Evolutionary conservation across 31 red algal genomes (phyloP).

Genomic region (Pterothamnion heteromorphum): DNA sequence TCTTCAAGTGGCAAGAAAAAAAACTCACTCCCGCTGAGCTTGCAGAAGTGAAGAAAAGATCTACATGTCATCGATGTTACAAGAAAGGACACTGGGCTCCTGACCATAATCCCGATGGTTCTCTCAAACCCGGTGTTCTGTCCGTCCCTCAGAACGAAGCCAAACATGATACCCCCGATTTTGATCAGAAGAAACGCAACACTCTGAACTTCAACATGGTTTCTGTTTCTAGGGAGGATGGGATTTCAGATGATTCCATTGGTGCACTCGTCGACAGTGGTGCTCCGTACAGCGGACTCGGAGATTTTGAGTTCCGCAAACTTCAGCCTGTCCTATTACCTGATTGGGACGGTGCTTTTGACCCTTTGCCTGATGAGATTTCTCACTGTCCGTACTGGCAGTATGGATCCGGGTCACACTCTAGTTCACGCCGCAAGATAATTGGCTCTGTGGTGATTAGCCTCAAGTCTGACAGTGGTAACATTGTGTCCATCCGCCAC

Average conservation of each 20-base stretch:
- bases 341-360: conserved; percentile 28
- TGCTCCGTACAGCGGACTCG: conserved; percentile 50
- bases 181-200: background rate
- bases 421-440: conserved; percentile 33
- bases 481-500: no score
- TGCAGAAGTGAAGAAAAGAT: background rate
- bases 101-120: conserved; percentile 36
- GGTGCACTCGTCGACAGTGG: conserved; percentile 39
- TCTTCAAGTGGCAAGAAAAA: background rate
- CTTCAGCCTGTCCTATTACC: background rate
- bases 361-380: background rate
- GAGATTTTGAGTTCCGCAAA: background rate
- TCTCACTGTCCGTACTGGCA: background rate
- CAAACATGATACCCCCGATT: background rate
- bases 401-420: conserved; percentile 20
- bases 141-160: no score
- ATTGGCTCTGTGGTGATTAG: no score
- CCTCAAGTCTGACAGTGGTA: no score
- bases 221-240: background rate
- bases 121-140: conserved; percentile 19
- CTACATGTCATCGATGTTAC: background rate
- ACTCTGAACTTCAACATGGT: conserved; percentile 47
- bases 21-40: background rate
- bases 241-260: background rate
- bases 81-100: conserved; percentile 46